phyloP scores from a whole-genome alignment of 805 yeast genomes.

The Lipomyces orientalis region DNA sequence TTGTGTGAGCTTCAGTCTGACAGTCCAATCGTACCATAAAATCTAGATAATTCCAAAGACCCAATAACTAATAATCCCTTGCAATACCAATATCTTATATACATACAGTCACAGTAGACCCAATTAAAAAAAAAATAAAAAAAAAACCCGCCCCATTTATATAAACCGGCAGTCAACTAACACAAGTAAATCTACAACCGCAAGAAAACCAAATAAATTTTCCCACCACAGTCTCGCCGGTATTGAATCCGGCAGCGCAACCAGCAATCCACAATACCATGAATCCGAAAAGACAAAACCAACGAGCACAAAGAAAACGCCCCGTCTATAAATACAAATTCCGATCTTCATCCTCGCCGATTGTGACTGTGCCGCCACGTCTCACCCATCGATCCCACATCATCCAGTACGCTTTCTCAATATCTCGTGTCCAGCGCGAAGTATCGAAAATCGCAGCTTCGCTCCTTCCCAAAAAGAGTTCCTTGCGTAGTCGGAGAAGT shows the following conservation, averaged over 20 bases:
- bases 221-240: background rate
- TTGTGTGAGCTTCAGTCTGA: too few species aligned
- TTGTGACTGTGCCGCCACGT: conserved; percentile 31
- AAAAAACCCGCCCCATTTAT: background rate
- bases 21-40: background rate
- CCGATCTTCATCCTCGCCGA: conserved; percentile 28
- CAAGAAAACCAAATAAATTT: too few species aligned
- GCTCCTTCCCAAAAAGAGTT: conserved; percentile 39
- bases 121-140: background rate
- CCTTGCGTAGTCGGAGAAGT: conserved; percentile 36
- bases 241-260: background rate
- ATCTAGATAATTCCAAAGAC: background rate
- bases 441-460: conserved; percentile 40
- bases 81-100: background rate
- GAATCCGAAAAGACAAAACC: background rate
- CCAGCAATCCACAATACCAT: background rate
- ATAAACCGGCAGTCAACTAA: background rate
- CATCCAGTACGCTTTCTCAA: conserved; percentile 40
- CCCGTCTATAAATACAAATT: conserved; percentile 24
- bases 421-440: conserved; percentile 39
- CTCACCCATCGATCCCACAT: conserved; percentile 44
- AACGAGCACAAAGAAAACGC: background rate
- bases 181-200: background rate
- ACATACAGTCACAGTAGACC: conserved; percentile 4
- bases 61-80: background rate